A percentile compares a stretch with the other conserved stretches of the same genome.
Conservation (phyloP, 106 monocot genomes). For the Phalaenopsis equestris region DNA sequence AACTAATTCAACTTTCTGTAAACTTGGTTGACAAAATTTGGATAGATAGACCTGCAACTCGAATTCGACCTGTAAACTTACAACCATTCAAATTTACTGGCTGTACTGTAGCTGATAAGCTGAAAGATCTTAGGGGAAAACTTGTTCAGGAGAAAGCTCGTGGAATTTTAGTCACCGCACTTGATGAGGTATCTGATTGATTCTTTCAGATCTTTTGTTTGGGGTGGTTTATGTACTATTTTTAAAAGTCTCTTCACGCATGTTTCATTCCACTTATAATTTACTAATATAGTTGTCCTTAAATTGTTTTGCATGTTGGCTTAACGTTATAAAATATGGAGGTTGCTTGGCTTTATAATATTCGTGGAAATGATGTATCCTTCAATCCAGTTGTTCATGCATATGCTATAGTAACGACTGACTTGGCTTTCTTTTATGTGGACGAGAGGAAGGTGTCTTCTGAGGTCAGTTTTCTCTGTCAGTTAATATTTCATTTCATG, state of each 20-base stretch:
- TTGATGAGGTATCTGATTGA: constrained; percentile 72
- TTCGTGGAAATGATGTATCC: constrained; percentile 87
- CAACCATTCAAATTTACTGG: constrained; percentile 84
- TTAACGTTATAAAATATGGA: constrained; percentile 14
- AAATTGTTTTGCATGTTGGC: not conserved
- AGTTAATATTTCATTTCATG: not conserved
- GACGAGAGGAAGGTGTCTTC: constrained; percentile 81
- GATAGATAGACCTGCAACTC: constrained; percentile 65
- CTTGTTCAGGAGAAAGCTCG: constrained; percentile 55
- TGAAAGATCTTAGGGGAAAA: constrained; percentile 63
- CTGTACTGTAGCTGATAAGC: constrained; percentile 62
- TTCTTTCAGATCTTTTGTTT: not conserved
- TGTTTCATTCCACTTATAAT: not conserved
- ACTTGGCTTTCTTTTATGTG: constrained; percentile 85
- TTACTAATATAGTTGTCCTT: not conserved
- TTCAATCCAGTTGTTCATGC: constrained; percentile 88
- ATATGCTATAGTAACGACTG: constrained; percentile 71
- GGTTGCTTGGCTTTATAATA: constrained; percentile 97
- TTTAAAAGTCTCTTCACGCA: not conserved
- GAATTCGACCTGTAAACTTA: constrained; percentile 43
- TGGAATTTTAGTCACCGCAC: constrained; percentile 65
- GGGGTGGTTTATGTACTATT: not conserved
- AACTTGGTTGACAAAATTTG: constrained; percentile 89
- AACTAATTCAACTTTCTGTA: constrained; percentile 53
- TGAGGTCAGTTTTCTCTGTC: constrained; percentile 47